phyloP scores from a whole-genome alignment of 1,284 basidiomycete genomes.

The Cystobasidium slooffiae region DNA sequence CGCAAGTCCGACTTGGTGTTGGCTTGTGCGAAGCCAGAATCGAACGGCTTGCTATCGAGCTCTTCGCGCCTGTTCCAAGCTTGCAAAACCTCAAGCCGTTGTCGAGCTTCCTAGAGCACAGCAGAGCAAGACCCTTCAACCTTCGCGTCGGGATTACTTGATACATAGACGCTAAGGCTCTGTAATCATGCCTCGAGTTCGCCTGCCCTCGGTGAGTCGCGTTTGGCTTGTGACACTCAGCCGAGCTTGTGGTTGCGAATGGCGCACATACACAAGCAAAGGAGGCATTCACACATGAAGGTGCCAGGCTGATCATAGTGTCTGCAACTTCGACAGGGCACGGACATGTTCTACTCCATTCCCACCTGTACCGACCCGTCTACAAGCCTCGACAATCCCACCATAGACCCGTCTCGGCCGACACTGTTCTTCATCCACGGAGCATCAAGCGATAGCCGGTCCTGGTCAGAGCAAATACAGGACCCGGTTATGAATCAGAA shows the following conservation, averaged over 20 bases:
- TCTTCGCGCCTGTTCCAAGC: too few species aligned
- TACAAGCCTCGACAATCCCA: background rate
- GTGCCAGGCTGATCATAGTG: background rate
- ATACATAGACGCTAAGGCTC: background rate
- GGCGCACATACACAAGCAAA: too few species aligned
- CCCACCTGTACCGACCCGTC: conserved; percentile 13
- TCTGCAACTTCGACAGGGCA: conserved; percentile 5
- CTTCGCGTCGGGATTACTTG: too few species aligned
- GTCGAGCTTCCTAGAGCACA: too few species aligned
- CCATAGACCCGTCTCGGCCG: conserved; percentile 10
- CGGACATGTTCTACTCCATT: conserved; percentile 30
- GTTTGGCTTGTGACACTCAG: too few species aligned
- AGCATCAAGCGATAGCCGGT: background rate
- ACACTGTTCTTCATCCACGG: conserved; percentile 23
- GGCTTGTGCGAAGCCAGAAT: too few species aligned
- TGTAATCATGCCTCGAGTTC: background rate
- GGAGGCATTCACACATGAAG: background rate
- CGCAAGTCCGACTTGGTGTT: too few species aligned
- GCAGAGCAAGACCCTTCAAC: too few species aligned
- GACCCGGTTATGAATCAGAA: conserved; percentile 29
- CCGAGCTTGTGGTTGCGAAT: too few species aligned
- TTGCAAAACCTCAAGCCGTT: too few species aligned
- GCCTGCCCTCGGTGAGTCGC: conserved; percentile 16
- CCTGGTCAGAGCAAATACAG: conserved; percentile 7
- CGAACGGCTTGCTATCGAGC: too few species aligned